Evolutionary conservation across 1,139 yeast species (phyloP).

Genomic region (Yamadazyma oceani): DNA sequence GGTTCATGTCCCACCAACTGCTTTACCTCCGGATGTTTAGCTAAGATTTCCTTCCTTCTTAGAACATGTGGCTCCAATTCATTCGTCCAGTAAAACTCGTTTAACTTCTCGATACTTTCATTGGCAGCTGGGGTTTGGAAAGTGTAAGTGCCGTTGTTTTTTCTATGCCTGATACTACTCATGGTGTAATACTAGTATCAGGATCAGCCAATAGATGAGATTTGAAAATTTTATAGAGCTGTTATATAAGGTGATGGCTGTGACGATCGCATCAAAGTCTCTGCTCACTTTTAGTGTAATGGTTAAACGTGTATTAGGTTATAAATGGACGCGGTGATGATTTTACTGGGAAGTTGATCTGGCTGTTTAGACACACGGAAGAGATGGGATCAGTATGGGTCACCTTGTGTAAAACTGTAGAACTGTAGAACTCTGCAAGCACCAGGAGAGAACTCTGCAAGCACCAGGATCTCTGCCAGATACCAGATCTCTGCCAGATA

Average conservation of each 20-base stretch:
- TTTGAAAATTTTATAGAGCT: background rate
- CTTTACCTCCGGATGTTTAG: conserved; percentile 75
- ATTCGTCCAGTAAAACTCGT: conserved; percentile 81
- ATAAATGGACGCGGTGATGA: background rate
- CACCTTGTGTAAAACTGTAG: too few species aligned
- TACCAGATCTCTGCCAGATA: too few species aligned
- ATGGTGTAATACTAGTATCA: background rate
- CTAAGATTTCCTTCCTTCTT: conserved; percentile 71
- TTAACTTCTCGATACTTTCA: conserved; percentile 39
- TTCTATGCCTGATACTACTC: conserved; percentile 35
- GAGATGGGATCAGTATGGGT: too few species aligned
- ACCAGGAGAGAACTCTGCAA: too few species aligned
- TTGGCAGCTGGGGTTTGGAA: conserved; percentile 47
- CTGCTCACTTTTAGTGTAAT: background rate
- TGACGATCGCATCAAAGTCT: too few species aligned
- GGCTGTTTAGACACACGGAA: too few species aligned
- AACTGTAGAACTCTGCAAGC: too few species aligned
- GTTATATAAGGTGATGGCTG: too few species aligned
- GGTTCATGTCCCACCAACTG: conserved; percentile 88
- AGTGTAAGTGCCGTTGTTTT: conserved; percentile 33
- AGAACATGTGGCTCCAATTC: conserved; percentile 78
- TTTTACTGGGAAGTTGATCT: too few species aligned
- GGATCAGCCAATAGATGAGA: background rate
- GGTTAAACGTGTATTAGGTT: conserved; percentile 3
- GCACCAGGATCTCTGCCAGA: too few species aligned